Percentiles rank a stretch among this genome's conserved stretches.
phyloP scores from a whole-genome alignment of 2,329 filamentous ascomycete species.

The Herpomyces periplanetae region DNA sequence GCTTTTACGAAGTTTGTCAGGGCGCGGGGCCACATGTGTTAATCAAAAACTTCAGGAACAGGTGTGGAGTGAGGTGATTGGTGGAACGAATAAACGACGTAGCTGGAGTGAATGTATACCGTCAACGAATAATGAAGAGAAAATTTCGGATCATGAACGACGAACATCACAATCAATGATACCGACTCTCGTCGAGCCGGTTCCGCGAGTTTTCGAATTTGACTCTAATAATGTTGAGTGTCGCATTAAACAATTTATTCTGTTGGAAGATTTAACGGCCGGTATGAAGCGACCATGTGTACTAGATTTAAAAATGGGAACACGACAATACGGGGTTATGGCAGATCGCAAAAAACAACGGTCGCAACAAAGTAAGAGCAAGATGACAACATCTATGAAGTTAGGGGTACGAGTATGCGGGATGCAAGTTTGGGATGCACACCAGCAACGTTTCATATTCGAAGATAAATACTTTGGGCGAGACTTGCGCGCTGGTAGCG shows the following conservation, averaged over 20 bases:
- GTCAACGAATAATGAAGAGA: too few relatives aligned
- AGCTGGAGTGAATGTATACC: too few relatives aligned
- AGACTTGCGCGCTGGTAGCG: conserved; percentile 40
- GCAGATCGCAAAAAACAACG: conserved; percentile 64
- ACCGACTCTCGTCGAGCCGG: too few relatives aligned
- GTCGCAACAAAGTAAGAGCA: conserved; percentile 71
- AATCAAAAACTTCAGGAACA: too few relatives aligned
- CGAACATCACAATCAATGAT: too few relatives aligned
- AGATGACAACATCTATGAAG: conserved; percentile 55
- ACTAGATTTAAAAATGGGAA: conserved; percentile 94
- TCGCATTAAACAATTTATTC: conserved; percentile 60
- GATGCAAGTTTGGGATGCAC: conserved; percentile 74
- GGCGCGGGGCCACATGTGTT: too few relatives aligned
- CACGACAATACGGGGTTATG: conserved; percentile 74
- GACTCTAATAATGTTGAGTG: too few relatives aligned
- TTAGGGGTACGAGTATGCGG: conserved; percentile 78
- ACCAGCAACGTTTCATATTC: conserved; percentile 51
- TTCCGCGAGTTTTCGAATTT: too few relatives aligned
- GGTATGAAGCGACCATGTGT: conserved; percentile 92
- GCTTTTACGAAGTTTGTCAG: too few relatives aligned
- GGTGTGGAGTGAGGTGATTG: too few relatives aligned
- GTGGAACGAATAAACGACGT: too few relatives aligned
- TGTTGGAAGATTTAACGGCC: conserved; percentile 73
- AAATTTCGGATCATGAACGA: too few relatives aligned
- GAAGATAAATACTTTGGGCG: conserved; percentile 94